phyloP scores from a whole-genome alignment of 164 flowering plant genomes.

The Sextonia rubra region DNA sequence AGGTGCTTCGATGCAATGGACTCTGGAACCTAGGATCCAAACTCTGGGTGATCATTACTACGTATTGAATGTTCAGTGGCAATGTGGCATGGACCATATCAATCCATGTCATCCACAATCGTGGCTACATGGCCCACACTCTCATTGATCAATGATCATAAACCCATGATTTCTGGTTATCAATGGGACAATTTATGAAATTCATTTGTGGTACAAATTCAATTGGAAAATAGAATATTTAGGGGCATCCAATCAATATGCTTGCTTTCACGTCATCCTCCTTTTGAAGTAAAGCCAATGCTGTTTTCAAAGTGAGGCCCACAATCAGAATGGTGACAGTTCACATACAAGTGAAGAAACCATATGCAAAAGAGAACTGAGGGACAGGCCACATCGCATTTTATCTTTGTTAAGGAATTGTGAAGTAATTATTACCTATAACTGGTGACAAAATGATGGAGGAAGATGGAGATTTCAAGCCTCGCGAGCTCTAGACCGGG shows the following conservation, averaged over 20 bases:
- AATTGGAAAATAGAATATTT: neutral
- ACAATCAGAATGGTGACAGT: neutral
- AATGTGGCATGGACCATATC: too few relatives aligned
- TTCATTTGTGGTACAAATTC: neutral
- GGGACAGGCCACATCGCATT: too few relatives aligned
- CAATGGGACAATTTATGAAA: neutral
- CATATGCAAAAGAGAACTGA: neutral
- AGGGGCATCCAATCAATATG: neutral
- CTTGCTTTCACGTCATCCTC: neutral
- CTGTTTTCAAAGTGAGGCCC: neutral
- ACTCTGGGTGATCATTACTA: too few relatives aligned
- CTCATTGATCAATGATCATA: neutral
- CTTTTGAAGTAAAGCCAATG: neutral
- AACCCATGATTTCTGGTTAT: neutral
- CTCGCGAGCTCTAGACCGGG: slow-evolving; percentile 84
- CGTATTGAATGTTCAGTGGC: too few relatives aligned
- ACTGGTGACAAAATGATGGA: slow-evolving; percentile 83
- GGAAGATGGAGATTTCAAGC: slow-evolving; percentile 87
- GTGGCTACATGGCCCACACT: neutral
- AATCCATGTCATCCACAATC: too few relatives aligned
- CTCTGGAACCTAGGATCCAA: too few relatives aligned
- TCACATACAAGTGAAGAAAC: neutral
- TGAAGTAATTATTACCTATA: slow-evolving; percentile 40
- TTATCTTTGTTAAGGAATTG: neutral
- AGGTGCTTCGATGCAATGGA: too few relatives aligned